phyloP scores from a whole-genome alignment of 2,329 filamentous ascomycete genomes.

The Paradendryphiella salina region DNA sequence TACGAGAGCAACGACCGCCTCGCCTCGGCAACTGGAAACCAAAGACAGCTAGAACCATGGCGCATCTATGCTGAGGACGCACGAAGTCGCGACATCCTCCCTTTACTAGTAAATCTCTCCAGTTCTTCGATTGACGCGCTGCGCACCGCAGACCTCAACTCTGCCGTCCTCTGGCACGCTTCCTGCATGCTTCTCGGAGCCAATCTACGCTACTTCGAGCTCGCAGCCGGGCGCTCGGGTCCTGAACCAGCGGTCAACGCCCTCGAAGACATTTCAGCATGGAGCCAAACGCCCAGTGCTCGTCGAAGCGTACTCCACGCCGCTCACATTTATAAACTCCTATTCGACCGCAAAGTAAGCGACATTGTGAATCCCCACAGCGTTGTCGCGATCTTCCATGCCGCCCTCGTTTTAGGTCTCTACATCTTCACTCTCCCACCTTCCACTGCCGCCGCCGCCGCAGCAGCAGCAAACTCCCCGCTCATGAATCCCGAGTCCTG shows the following conservation, averaged over 20 bases:
- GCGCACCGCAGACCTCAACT: slow-evolving; percentile 54
- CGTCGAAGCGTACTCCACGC: slow-evolving; percentile 57
- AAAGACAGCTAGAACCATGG: slow-evolving; percentile 44
- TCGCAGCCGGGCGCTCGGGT: slow-evolving; percentile 56
- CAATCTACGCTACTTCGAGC: slow-evolving; percentile 58
- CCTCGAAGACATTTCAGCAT: slow-evolving; percentile 55
- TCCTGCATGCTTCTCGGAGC: slow-evolving; percentile 58
- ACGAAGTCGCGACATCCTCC: slow-evolving; percentile 48
- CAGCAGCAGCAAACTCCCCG: slow-evolving; percentile 26
- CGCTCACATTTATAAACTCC: slow-evolving; percentile 56
- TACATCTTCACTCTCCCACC: slow-evolving; percentile 55
- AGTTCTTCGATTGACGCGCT: slow-evolving; percentile 50
- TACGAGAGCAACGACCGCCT: slow-evolving; percentile 44
- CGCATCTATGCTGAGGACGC: slow-evolving; percentile 54
- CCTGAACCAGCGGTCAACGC: slow-evolving; percentile 53
- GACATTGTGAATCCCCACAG: slow-evolving; percentile 58
- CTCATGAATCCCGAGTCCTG: slow-evolving; percentile 26
- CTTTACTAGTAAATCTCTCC: slow-evolving; percentile 44
- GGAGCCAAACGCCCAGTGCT: slow-evolving; percentile 57
- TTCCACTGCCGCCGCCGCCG: background rate
- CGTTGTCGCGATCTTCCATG: slow-evolving; percentile 55
- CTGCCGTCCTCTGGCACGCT: slow-evolving; percentile 57
- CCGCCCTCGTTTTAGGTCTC: slow-evolving; percentile 56
- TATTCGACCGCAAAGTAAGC: slow-evolving; percentile 57
- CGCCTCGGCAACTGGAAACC: slow-evolving; percentile 28